Percentiles rank a stretch among this genome's conserved stretches.
Conservation (phyloP, 73 alveolate species). For the Chromera velia region DNA sequence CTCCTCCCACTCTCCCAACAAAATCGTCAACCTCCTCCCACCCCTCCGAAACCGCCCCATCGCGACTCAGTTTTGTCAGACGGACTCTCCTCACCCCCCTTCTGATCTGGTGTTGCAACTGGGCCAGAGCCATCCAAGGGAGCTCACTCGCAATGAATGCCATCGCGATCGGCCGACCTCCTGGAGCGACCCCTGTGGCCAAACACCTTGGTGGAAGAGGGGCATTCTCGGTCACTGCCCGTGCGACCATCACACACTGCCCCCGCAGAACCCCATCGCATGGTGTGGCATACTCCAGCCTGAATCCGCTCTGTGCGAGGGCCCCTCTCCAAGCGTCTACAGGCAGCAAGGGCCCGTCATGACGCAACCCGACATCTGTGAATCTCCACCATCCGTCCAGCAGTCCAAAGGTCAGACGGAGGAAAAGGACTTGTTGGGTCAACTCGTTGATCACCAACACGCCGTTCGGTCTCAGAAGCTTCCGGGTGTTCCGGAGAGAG, state of each 20-base stretch:
- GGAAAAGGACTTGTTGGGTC: not conserved
- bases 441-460: not conserved
- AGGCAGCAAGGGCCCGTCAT: conserved; percentile 1
- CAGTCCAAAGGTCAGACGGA: conserved; percentile 8
- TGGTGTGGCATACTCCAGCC: not conserved
- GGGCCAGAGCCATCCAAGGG: too few relatives aligned
- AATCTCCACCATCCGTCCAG: conserved; percentile 6
- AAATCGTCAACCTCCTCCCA: too few relatives aligned
- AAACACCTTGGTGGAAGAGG: too few relatives aligned
- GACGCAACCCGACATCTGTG: not conserved
- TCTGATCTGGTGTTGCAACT: too few relatives aligned
- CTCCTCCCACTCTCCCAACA: too few relatives aligned
- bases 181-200: too few relatives aligned
- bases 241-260: not conserved
- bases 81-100: too few relatives aligned
- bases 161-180: too few relatives aligned
- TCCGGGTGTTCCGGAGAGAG: not conserved
- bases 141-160: too few relatives aligned
- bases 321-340: not conserved
- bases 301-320: not conserved
- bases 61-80: too few relatives aligned
- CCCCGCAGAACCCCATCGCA: not conserved
- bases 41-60: too few relatives aligned
- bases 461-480: not conserved
- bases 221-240: not conserved